Base-by-base conservation (phyloP, 2,329 filamentous ascomycete species). In the Fusarium stilboides region DNA sequence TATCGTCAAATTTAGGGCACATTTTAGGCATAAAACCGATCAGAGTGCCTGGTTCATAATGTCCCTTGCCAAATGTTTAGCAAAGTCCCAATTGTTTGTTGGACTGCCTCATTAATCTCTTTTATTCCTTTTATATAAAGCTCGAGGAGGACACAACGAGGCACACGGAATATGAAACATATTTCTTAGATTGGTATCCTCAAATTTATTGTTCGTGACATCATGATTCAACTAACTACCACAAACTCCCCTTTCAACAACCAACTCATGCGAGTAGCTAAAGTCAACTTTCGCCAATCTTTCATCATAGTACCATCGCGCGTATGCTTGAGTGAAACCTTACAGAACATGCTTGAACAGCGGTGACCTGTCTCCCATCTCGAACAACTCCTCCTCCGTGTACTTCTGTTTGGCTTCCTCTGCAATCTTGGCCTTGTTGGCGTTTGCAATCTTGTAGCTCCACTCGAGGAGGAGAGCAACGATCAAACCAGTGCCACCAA, bases 351-450 rank as follows among this genome's bases (percentile, higher is more conserved):
- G 76, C 57, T 74, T 73, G 42, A 78, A 78, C 24, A 78, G 36
- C 1, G 78, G 78, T 7, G 77, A 79, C 19, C 73, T 63, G 37
- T 80, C 78, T 34, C 78, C 78, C 74, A 80, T 74, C 3, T 72
- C 65, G 19, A 75, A 74, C 5, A 80, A 19, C 52, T 80, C 69
- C 47, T 75, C 72, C n/a, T 76, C 73, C 0, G 74, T 76, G 51
- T 77, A 78, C 65, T 69, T 77, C 3, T 49, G 55, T 45, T 69
- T 69, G 5, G 77, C 75, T 28, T 76, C 75, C 3, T 77, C 76
- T 0, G 71, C 65, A 33, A 78, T 68, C 51, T 57, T 69, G 1
- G 68, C 77, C 61, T 77, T 78, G 36, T 62, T 66, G 3, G 63
- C 47, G 28, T 79, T 79, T 8, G 65, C 72, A 15, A 42, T 14